Percentiles rank a stretch among this genome's conserved stretches.
These are phyloP conservation scores for Crataegus laevigata DNA, from an alignment of 306 rosid genomes.

Conservation along the genomic window DNA sequence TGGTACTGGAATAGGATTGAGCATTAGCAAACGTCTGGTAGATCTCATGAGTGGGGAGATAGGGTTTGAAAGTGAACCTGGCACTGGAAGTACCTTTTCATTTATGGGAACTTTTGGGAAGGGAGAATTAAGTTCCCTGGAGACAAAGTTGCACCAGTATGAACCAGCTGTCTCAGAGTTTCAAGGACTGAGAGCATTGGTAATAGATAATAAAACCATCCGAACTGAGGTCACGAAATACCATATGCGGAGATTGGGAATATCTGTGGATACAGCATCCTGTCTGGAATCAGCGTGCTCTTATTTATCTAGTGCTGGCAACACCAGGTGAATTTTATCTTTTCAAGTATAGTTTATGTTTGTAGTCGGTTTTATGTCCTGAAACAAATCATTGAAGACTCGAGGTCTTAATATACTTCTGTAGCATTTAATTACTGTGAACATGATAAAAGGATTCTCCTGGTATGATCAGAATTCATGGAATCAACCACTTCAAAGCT, in stretches of 20 bases:
- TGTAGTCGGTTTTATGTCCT: not conserved
- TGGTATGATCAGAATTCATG: not conserved
- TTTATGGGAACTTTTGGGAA: constrained; percentile 65
- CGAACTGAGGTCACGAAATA: constrained; percentile 79
- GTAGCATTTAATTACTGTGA: not conserved
- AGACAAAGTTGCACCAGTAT: constrained; percentile 42
- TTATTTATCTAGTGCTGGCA: constrained; percentile 40
- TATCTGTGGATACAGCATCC: constrained; percentile 50
- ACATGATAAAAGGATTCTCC: not conserved
- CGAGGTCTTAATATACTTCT: not conserved
- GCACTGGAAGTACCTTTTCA: constrained; percentile 80
- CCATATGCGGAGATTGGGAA: constrained; percentile 74
- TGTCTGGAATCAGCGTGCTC: constrained; percentile 47
- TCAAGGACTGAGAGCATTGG: constrained; percentile 61
- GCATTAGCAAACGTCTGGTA: constrained; percentile 81
- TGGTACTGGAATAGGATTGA: constrained; percentile 96
- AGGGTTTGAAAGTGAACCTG: constrained; percentile 81
- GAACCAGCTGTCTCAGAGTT: constrained; percentile 40
- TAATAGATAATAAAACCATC: constrained; percentile 56
- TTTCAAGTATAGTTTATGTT: not conserved
- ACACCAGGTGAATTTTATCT: constrained; percentile 37
- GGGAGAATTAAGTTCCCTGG: constrained; percentile 43
- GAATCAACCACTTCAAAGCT: not conserved
- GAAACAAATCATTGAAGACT: not conserved
- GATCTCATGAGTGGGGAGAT: constrained; percentile 97